phyloP scores from a whole-genome alignment of 345 rosid species.

The Alliaria petiolata region DNA sequence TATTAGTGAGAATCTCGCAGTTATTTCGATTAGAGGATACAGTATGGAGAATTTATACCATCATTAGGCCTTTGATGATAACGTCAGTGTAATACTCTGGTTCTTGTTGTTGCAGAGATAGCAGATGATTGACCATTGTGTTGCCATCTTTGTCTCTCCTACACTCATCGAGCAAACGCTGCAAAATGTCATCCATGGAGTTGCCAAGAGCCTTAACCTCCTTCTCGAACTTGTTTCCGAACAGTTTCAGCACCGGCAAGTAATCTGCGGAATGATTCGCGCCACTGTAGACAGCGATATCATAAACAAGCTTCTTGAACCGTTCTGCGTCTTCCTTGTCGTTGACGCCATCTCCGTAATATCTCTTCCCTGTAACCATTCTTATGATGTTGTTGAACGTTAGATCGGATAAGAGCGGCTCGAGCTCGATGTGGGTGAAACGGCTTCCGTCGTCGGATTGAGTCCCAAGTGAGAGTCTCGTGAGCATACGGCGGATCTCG shows the following conservation, averaged over 20 bases:
- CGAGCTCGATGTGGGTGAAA: slow-evolving; percentile 21
- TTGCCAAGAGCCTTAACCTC: slow-evolving; percentile 6
- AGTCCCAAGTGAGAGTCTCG: slow-evolving; percentile 28
- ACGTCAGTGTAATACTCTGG: slow-evolving; percentile 43
- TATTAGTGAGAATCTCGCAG: too few species aligned
- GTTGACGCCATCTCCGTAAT: slow-evolving; percentile 41
- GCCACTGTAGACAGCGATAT: slow-evolving; percentile 13
- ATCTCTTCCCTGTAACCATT: slow-evolving; percentile 47
- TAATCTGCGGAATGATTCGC: slow-evolving; percentile 26
- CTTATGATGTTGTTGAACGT: slow-evolving; percentile 41
- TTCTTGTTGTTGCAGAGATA: slow-evolving; percentile 32
- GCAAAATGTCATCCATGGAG: slow-evolving; percentile 26
- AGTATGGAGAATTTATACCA: slow-evolving; percentile 1
- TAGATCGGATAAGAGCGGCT: slow-evolving; percentile 18
- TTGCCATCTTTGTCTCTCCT: slow-evolving; percentile 19
- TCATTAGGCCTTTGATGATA: slow-evolving; percentile 32
- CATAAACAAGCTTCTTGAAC: slow-evolving; percentile 42
- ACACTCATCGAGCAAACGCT: slow-evolving; percentile 31
- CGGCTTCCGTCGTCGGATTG: slow-evolving; percentile 23
- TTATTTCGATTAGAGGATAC: too few species aligned
- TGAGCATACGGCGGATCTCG: slow-evolving; percentile 39
- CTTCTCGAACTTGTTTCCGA: slow-evolving; percentile 24
- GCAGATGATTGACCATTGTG: slow-evolving; percentile 33
- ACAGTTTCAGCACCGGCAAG: slow-evolving; percentile 22
- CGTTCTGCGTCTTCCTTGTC: slow-evolving; percentile 37